These are phyloP conservation scores for Paraphaeosphaeria minitans DNA, from an alignment of 2,329 filamentous ascomycete species.

Conservation along the genomic window DNA sequence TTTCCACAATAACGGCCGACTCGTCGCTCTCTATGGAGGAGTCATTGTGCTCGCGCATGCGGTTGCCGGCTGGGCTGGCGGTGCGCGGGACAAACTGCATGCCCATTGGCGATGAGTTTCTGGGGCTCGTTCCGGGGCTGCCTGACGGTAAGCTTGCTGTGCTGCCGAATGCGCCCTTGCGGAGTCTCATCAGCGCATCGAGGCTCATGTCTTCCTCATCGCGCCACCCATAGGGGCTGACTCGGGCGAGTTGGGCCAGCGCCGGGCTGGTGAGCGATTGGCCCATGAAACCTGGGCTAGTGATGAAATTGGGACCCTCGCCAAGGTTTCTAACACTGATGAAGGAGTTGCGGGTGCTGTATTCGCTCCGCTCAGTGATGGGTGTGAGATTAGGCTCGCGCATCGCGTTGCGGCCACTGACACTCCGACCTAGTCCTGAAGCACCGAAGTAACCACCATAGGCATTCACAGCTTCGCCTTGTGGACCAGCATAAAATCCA, in stretches of 20 bases:
- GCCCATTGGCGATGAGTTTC: conserved; percentile 46
- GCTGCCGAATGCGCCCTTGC: conserved; percentile 79
- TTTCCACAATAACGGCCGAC: conserved; percentile 24
- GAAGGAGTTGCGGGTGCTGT: conserved; percentile 91
- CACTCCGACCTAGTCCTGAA: conserved; percentile 68
- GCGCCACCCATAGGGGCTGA: conserved; percentile 60
- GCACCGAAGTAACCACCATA: conserved; percentile 91
- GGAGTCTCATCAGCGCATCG: conserved; percentile 72
- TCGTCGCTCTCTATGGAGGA: conserved; percentile 34
- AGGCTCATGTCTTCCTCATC: conserved; percentile 73
- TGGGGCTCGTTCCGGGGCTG: conserved; percentile 50
- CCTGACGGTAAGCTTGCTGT: conserved; percentile 68
- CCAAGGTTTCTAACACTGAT: conserved; percentile 69
- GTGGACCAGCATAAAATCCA: conserved; percentile 79
- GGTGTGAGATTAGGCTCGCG: conserved; percentile 92
- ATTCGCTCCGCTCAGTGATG: conserved; percentile 94
- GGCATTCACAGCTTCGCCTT: conserved; percentile 63
- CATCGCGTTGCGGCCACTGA: conserved; percentile 67
- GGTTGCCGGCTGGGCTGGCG: conserved; percentile 34
- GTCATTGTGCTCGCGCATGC: conserved; percentile 35
- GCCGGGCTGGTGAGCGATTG: conserved; percentile 62
- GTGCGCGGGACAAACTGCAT: conserved; percentile 40
- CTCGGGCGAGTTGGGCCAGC: conserved; percentile 69
- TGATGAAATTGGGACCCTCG: conserved; percentile 57
- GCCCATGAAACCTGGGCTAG: conserved; percentile 77